These are phyloP conservation scores for Phanerodontia chrysosporium DNA, from an alignment of 768 basidiomycete species.

Conservation along the genomic window DNA sequence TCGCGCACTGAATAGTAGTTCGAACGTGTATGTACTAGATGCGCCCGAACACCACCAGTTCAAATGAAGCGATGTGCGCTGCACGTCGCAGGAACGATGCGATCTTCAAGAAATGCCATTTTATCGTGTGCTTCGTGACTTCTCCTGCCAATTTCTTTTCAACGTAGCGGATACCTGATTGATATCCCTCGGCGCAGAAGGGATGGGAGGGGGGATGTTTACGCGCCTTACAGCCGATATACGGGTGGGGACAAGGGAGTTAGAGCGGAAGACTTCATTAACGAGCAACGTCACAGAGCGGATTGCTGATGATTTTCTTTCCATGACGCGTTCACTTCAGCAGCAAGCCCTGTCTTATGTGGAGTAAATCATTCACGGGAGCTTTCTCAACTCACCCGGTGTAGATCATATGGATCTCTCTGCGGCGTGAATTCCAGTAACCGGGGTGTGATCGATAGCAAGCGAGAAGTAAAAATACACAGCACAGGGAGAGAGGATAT, in stretches of 20 bases:
- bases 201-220: no score
- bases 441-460: slow-evolving; percentile 22
- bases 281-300: background rate
- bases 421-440: background rate
- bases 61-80: no score
- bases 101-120: no score
- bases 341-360: no score
- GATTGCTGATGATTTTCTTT: no score
- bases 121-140: background rate
- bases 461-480: slow-evolving; percentile 26
- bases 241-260: background rate
- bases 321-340: no score
- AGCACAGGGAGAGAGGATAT: slow-evolving; percentile 20
- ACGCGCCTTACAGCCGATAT: background rate
- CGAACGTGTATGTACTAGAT: no score
- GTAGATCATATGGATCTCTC: background rate
- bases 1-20: no score
- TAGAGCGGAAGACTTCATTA: background rate
- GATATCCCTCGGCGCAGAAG: no score
- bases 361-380: background rate
- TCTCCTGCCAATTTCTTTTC: background rate
- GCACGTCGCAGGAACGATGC: no score
- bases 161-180: background rate
- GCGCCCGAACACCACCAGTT: no score
- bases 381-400: background rate